Evolutionary conservation across 345 rosid genomes (phyloP).

Genomic region (Brassica rapa): DNA sequence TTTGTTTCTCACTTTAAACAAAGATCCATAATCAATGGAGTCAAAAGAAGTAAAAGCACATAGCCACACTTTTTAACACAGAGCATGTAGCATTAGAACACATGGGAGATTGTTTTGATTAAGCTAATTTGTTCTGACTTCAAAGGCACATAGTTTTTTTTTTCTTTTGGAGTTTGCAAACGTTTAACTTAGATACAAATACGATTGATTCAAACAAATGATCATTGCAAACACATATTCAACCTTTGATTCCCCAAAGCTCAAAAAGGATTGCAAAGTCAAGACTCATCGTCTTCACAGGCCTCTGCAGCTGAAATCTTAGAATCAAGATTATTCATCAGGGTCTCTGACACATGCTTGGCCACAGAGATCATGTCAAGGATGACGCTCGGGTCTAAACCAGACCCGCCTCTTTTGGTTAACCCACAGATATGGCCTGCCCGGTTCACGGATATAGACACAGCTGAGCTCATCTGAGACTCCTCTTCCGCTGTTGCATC

Average conservation of each 20-base stretch:
- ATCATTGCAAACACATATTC: slow-evolving; percentile 10
- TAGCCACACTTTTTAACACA: background rate
- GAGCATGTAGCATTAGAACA: background rate
- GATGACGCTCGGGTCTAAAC: slow-evolving; percentile 81
- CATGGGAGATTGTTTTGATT: no score
- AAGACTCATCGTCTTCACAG: slow-evolving; percentile 27
- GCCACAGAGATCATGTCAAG: slow-evolving; percentile 90
- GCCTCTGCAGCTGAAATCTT: slow-evolving; percentile 82
- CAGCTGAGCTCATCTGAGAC: slow-evolving; percentile 93
- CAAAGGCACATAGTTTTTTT: background rate
- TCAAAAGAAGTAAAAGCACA: background rate
- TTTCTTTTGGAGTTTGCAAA: background rate
- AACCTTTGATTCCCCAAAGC: background rate
- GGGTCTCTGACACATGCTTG: slow-evolving; percentile 60
- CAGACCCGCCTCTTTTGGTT: slow-evolving; percentile 74
- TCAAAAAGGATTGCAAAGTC: background rate
- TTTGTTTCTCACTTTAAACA: no score
- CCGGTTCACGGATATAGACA: slow-evolving; percentile 71
- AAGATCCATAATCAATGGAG: background rate
- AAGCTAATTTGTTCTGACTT: background rate
- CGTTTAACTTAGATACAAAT: background rate
- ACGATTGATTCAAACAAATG: background rate
- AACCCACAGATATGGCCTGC: slow-evolving; percentile 78
- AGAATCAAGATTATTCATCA: slow-evolving; percentile 69
- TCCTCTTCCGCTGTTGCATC: slow-evolving; percentile 95